Conservation (phyloP, 1,284 basidiomycete genomes). For the Hymenochaete sp. region DNA sequence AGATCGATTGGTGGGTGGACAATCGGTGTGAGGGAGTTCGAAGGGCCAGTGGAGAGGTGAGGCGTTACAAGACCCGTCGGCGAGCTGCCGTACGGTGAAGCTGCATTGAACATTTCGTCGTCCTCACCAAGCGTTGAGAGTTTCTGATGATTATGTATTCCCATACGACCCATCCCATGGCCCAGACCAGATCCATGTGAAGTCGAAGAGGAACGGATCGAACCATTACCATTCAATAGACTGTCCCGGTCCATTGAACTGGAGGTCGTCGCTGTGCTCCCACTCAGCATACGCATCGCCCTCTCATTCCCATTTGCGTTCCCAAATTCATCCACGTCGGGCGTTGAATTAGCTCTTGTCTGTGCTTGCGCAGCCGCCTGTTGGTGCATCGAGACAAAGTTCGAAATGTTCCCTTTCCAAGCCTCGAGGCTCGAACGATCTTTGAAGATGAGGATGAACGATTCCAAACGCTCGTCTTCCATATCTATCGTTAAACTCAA, state of each 20-base stretch:
- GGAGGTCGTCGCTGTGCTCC: slow-evolving; percentile 56
- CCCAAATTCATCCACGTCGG: slow-evolving; percentile 71
- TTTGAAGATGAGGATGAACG: slow-evolving; percentile 91
- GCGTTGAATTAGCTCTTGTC: slow-evolving; percentile 26
- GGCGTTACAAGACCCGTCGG: slow-evolving; percentile 60
- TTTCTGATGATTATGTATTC: slow-evolving; percentile 37
- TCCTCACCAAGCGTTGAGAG: slow-evolving; percentile 63
- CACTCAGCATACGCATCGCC: slow-evolving; percentile 69
- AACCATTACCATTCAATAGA: slow-evolving; percentile 47
- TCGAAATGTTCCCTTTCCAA: slow-evolving; percentile 77
- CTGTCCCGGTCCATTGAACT: slow-evolving; percentile 54
- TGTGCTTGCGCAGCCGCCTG: slow-evolving; percentile 28
- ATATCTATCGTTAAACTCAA: slow-evolving; percentile 89
- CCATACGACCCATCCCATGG: slow-evolving; percentile 10
- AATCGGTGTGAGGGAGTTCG: slow-evolving; percentile 70
- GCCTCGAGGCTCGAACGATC: slow-evolving; percentile 82
- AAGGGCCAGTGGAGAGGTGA: slow-evolving; percentile 64
- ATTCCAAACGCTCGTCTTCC: slow-evolving; percentile 88
- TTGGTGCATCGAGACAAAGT: slow-evolving; percentile 62
- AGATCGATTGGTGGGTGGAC: slow-evolving; percentile 86
- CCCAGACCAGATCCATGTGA: slow-evolving; percentile 47
- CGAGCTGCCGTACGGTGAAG: slow-evolving; percentile 36
- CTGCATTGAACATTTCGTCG: slow-evolving; percentile 40
- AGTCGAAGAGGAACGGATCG: slow-evolving; percentile 59
- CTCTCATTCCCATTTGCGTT: slow-evolving; percentile 43